Evolutionary conservation across 164 flowering plant genomes (phyloP), one percentile per base, ranked within the genome.

Genomic region (Tetrastigma voinierianum): DNA sequence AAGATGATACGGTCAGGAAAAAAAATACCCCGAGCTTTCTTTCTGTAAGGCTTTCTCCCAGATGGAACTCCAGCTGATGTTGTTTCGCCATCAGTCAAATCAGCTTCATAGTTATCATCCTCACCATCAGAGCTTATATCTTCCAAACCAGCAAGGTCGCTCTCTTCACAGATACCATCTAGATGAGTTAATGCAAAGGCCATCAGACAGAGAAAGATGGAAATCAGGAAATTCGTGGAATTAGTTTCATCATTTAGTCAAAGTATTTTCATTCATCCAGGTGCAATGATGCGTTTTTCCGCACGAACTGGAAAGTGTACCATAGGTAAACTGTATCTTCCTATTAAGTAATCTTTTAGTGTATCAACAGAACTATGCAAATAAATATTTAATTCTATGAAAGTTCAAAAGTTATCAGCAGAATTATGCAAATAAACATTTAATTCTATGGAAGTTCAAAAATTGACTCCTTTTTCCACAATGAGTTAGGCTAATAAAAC

Each of bases 121-220:
- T 90, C 98, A 32, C 83, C 89, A 61, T 92, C 97, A 54, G 97
- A 88, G 66, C 98, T 96, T 40, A 83, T 89, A 84, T 91, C 98
- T 81, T 93, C 93, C 69, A 96, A 40, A 71, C 97, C 98, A 79
- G 96, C 98, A 73, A 92, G 91, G 70, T 93, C 98, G 79, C 93
- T 97, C 16, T 93, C 98, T 70, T 91, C 99, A 90, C 91, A 77
- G 96, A 89, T 17, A 91, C 95, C 97, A 93, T 90, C 98, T 96
- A 76, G 68, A 70, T 17, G 58, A 69, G 40, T 12, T 24, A 5
- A n/a, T n/a, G n/a, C 46, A 71, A 40, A 10, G 48, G 23, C 48
- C 1, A 55, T n/a, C 17, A 54, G 32, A 66, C 18, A 18, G 45
- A 20, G 46, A 20, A 46, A 52, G 6, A 32, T 7, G 40, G 40